Evolutionary conservation across 2,329 filamentous ascomycete genomes (phyloP).

Genomic region (Madurella mycetomatis): DNA sequence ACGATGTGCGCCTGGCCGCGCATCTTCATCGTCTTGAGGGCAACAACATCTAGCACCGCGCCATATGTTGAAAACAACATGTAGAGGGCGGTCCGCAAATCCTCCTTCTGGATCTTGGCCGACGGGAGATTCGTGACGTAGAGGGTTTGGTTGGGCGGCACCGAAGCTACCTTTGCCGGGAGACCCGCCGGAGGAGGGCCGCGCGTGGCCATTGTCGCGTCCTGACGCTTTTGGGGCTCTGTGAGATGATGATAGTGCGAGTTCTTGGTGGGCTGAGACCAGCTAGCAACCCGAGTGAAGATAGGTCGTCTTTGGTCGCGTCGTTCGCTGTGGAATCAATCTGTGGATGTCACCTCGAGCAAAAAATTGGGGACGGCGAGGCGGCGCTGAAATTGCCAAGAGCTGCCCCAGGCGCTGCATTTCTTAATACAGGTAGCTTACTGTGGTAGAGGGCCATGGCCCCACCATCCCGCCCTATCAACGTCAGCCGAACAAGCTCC

Average conservation of each 20-base stretch:
- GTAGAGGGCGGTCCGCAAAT: conserved; percentile 83
- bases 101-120: conserved; percentile 83
- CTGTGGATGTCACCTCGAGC: not conserved
- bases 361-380: not conserved
- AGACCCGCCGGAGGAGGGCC: conserved; percentile 28
- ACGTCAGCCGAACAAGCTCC: conserved; percentile 10
- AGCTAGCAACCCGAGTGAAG: not conserved
- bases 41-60: conserved; percentile 84
- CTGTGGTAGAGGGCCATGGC: not conserved
- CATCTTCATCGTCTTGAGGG: conserved; percentile 86
- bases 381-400: too few species aligned
- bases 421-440: too few species aligned
- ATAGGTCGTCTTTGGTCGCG: not conserved
- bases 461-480: conserved; percentile 5
- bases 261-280: not conserved
- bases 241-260: not conserved
- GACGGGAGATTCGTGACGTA: conserved; percentile 84
- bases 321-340: not conserved
- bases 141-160: conserved; percentile 73
- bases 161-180: conserved; percentile 44
- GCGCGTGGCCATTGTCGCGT: conserved; percentile 33
- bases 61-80: conserved; percentile 93
- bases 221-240: conserved; percentile 28
- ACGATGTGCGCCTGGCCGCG: conserved; percentile 92
- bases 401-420: too few species aligned